phyloP scores from a whole-genome alignment of 1,284 basidiomycete genomes.

The Amylostereum chailletii region DNA sequence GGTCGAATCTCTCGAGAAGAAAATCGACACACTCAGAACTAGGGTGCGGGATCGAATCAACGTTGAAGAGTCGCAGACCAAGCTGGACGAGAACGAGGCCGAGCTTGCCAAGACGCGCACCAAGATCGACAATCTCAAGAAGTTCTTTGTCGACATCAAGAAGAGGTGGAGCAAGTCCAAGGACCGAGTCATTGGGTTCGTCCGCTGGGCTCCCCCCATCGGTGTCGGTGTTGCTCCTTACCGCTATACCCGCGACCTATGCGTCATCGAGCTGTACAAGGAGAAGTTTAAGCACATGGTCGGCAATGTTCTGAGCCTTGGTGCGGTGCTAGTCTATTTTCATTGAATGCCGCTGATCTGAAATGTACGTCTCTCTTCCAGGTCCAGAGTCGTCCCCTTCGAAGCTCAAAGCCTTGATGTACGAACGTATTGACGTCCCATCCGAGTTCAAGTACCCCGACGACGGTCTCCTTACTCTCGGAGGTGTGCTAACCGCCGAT shows the following conservation, averaged over 20 bases:
- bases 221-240: constrained; percentile 13
- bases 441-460: constrained; percentile 20
- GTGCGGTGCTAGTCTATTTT: constrained; percentile 17
- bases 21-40: constrained; percentile 4
- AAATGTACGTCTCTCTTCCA: constrained; percentile 16
- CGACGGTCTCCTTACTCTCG: constrained; percentile 19
- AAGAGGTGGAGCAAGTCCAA: constrained; percentile 17
- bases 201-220: constrained; percentile 22
- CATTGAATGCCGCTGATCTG: constrained; percentile 13
- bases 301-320: constrained; percentile 24
- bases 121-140: constrained; percentile 12
- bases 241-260: constrained; percentile 21
- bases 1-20: constrained; percentile 14
- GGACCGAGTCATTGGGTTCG: constrained; percentile 20
- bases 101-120: constrained; percentile 6
- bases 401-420: constrained; percentile 17
- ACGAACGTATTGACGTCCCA: constrained; percentile 7
- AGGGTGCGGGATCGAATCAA: constrained; percentile 7
- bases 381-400: constrained; percentile 16
- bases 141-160: constrained; percentile 16
- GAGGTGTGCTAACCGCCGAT: constrained; percentile 21
- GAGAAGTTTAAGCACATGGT: constrained; percentile 18
- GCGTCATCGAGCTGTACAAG: constrained; percentile 23
- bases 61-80: constrained; percentile 7
- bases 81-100: constrained; percentile 14